Evolutionary conservation across 192 early-diverging fungal species (phyloP), one percentile per base, ranked within the genome.

Genomic region (Podila horticola): DNA sequence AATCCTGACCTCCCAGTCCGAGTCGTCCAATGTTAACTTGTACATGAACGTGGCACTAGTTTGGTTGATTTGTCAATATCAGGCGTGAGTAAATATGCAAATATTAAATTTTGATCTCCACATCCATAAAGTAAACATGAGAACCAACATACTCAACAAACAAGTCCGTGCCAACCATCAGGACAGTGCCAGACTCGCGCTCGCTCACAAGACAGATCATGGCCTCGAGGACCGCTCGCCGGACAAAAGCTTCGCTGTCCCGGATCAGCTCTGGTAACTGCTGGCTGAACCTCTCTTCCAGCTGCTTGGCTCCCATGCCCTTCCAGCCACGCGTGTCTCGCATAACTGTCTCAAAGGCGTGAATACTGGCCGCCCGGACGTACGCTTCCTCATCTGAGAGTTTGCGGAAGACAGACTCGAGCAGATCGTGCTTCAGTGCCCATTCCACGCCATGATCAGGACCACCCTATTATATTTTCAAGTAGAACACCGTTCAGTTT

Each of bases 221-320:
- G 7, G 82, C 74, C 51, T 90, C 87, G 64, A 90, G 71, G 15
- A 83, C 82, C 7, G 87, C 84, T 28, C 86, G 79, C 58, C 88
- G 69, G 2, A 90, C 88, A 77, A 88, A 84, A 2, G 86, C 86
- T 59, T 88, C 86, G 2, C 83, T 61, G 66, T 90, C 88, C 55
- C 83, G 75, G 20, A 88, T 75, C 52, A 90, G 52, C 19, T 48
- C 62, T 8, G 88, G 88, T 36, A 90, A 33, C 38, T 74, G 74
- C 13, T 58, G 34, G 26, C 79, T 71, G 6, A 90, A 45, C 20
- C 82, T 66, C 4, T 67, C 68, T 29, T 75, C 82, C 11, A 83
- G 60, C 26, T 70, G 59, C 17, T 86, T 74, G 8, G 48, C 41
- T n/a, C 84, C 71, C 61, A 90, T 87, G 36, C 73, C 83, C 13